Conservation (phyloP, 768 basidiomycete species). For the Rhizopogon salebrosus region DNA sequence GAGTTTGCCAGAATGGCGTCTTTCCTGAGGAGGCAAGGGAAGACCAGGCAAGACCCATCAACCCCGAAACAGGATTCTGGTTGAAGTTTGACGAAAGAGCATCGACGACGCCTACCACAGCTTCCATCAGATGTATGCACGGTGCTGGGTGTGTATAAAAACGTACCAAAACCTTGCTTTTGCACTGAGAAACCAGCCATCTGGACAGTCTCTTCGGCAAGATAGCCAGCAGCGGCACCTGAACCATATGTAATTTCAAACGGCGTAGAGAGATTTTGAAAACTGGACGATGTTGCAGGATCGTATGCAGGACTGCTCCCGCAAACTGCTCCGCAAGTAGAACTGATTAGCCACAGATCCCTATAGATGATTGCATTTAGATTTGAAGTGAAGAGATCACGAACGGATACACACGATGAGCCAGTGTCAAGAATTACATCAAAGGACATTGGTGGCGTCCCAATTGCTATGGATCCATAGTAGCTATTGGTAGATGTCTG, state of each 20-base stretch:
- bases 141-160: neutral
- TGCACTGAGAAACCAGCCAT: slow-evolving; percentile 41
- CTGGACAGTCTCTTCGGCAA: slow-evolving; percentile 35
- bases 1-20: slow-evolving; percentile 63
- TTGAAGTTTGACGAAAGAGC: slow-evolving; percentile 30
- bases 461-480: slow-evolving; percentile 27
- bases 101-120: slow-evolving; percentile 29
- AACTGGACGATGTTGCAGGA: slow-evolving; percentile 23
- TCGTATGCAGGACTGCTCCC: slow-evolving; percentile 26
- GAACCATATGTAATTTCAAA: slow-evolving; percentile 41
- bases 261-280: slow-evolving; percentile 23
- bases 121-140: slow-evolving; percentile 11
- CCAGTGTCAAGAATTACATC: slow-evolving; percentile 45
- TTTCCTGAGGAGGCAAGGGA: slow-evolving; percentile 52
- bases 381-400: neutral
- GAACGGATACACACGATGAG: slow-evolving; percentile 13
- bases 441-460: slow-evolving; percentile 37
- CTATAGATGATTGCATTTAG: slow-evolving; percentile 13
- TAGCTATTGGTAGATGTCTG: slow-evolving; percentile 6
- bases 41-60: slow-evolving; percentile 70
- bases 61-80: slow-evolving; percentile 52
- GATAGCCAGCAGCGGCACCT: slow-evolving; percentile 38
- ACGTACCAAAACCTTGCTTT: slow-evolving; percentile 33
- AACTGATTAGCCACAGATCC: slow-evolving; percentile 42
- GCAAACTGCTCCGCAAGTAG: slow-evolving; percentile 20